A percentile compares a stretch with the other conserved stretches of the same genome.
Conservation (phyloP, 208 protist species). For the Borovskyia barvae region DNA sequence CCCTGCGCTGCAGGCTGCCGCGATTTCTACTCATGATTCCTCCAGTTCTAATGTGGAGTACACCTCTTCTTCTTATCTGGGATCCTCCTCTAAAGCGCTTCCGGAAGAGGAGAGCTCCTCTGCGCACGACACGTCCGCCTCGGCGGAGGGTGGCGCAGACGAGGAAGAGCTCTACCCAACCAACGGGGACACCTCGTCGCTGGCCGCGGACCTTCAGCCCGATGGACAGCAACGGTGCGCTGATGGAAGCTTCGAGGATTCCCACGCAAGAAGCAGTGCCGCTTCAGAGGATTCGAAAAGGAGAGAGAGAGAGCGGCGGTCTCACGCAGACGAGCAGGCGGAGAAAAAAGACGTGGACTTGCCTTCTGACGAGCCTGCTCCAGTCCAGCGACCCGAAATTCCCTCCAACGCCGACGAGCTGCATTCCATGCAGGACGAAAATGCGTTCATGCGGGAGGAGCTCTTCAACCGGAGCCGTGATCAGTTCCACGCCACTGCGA, state of each 20-base stretch:
- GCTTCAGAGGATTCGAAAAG: neutral
- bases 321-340: too few species aligned
- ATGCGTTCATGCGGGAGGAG: conserved; percentile 40
- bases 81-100: too few species aligned
- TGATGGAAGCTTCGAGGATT: too few species aligned
- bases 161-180: neutral
- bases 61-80: neutral
- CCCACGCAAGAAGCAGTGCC: too few species aligned
- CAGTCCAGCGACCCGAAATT: conserved; percentile 17
- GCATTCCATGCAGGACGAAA: conserved; percentile 36
- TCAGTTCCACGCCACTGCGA: conserved; percentile 21
- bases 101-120: too few species aligned
- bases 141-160: too few species aligned
- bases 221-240: neutral
- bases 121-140: too few species aligned
- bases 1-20: too few species aligned
- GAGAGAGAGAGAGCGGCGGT: neutral
- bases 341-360: too few species aligned
- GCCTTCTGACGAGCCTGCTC: too few species aligned
- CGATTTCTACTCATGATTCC: neutral
- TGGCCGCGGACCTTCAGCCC: neutral
- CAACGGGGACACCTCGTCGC: neutral
- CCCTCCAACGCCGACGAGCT: conserved; percentile 45
- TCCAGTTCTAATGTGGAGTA: too few species aligned
- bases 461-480: conserved; percentile 33